Percentiles rank a stretch among this genome's conserved stretches.
These are phyloP conservation scores for Cystobasidium pallidum DNA, from an alignment of 1,284 basidiomycete species.

Conservation along the genomic window DNA sequence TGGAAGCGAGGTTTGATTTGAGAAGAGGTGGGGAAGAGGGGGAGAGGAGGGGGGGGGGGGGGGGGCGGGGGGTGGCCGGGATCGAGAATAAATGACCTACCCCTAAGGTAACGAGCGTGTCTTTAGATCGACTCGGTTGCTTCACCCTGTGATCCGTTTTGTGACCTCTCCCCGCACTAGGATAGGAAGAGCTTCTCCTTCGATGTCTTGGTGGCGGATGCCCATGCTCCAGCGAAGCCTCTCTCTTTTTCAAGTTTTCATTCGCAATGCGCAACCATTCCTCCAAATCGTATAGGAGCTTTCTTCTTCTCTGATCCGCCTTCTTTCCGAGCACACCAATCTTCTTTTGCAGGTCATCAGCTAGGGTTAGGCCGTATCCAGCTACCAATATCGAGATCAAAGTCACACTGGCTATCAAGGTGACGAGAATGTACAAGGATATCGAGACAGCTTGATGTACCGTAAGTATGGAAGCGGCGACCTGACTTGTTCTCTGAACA, in stretches of 20 bases:
- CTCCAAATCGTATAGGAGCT: slow-evolving; percentile 5
- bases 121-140: background rate
- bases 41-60: too few species aligned
- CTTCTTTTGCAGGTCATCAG: slow-evolving; percentile 15
- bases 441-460: slow-evolving; percentile 22
- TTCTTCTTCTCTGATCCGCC: slow-evolving; percentile 11
- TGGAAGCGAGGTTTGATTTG: too few species aligned
- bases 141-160: background rate
- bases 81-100: background rate
- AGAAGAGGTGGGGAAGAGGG: too few species aligned
- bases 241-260: slow-evolving; percentile 14
- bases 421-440: slow-evolving; percentile 22
- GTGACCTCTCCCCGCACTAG: background rate
- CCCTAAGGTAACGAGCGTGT: background rate
- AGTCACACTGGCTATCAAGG: slow-evolving; percentile 13
- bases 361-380: slow-evolving; percentile 29
- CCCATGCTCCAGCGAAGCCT: slow-evolving; percentile 12
- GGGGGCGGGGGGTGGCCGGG: too few species aligned
- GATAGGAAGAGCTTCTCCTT: slow-evolving; percentile 5
- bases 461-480: slow-evolving; percentile 12
- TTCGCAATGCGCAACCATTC: slow-evolving; percentile 9
- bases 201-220: background rate
- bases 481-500: slow-evolving; percentile 4
- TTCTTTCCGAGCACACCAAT: slow-evolving; percentile 8
- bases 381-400: slow-evolving; percentile 15